A percentile compares a stretch with the other conserved stretches of the same genome.
Evolutionary conservation across 108 stramenopile genomes (phyloP).

Genomic region (Parmales sp.): DNA sequence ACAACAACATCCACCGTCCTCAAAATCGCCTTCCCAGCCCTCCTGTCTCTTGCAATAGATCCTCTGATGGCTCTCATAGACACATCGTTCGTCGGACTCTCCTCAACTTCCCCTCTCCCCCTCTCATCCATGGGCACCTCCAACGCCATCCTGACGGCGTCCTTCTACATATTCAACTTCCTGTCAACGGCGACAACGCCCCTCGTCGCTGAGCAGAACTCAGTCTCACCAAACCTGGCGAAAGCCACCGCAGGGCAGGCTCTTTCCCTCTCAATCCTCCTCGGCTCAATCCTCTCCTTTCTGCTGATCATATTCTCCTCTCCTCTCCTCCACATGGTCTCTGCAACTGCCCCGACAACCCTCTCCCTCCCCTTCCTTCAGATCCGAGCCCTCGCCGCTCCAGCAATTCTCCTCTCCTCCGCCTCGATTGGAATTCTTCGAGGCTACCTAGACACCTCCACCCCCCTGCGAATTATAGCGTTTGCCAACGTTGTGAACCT

Average conservation of each 20-base stretch:
- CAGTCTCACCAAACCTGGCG: too few relatives aligned
- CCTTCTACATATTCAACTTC: constrained; percentile 71
- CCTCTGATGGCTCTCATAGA: constrained; percentile 73
- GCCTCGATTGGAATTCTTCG: constrained; percentile 69
- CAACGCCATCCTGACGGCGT: constrained; percentile 59
- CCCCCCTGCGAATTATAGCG: constrained; percentile 52
- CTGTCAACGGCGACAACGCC: constrained; percentile 72
- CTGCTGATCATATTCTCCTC: constrained; percentile 28
- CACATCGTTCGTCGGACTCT: constrained; percentile 68
- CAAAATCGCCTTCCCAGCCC: constrained; percentile 55
- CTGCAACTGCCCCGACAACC: constrained; percentile 44
- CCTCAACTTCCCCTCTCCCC: constrained; percentile 42
- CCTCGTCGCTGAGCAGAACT: constrained; percentile 52
- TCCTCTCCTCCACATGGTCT: constrained; percentile 44
- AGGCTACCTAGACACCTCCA: constrained; percentile 73
- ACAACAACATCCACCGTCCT: too few relatives aligned
- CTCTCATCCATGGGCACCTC: constrained; percentile 70
- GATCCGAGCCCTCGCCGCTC: constrained; percentile 59
- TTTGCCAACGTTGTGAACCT: constrained; percentile 64
- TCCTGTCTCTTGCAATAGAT: constrained; percentile 60
- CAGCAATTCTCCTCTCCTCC: constrained; percentile 60
- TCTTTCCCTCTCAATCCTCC: constrained; percentile 43
- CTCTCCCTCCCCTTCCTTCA: constrained; percentile 56
- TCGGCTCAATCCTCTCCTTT: constrained; percentile 38
- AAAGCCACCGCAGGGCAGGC: constrained; percentile 71